Base-by-base conservation (phyloP, 129 eudicot genomes). In the Rutidosis leptorrhynchoides region DNA sequence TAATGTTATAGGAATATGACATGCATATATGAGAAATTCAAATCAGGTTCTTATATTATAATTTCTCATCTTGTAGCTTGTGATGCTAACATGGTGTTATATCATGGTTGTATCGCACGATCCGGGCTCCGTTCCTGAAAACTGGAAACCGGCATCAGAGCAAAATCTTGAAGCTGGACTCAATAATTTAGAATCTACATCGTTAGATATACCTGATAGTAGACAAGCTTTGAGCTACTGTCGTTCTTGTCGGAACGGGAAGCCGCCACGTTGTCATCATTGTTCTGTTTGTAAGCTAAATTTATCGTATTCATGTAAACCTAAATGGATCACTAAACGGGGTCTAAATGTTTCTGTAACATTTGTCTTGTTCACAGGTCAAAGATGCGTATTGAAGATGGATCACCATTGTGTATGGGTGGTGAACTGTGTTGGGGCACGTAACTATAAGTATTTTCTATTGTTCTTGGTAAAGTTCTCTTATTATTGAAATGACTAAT, bases 371-470 rank as follows among this genome's bases (percentile, higher is more conserved):
- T 58, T 42, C 79, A 74, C 80, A 90, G 97, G 97, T 78, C 83
- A 87, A 79, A 83, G 84, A 77, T 90, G 97, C 64, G 94, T 90
- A 54, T 90, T 90, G 71, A 90, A 90, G 82, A 90, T 90, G 97
- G 97, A 87, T 75, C 97, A 90, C 70, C 96, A 90, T 75, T 90
- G 96, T 68, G 83, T 90, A 69, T 90, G 97, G 97, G 93, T 87
- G 53, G 96, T 87, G 65, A 90, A 90, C 64, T 90, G 97, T 79
- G 95, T 87, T 64, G 97, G 97, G 68, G 97, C 92, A 23, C 74
- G 89, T 71, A 90, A 90, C 82, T 87, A 90, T 85, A 87, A 90
- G 60, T 90, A 71, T 67, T 90, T 90, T 73, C 84, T 90, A 64
- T 81, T 90, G 60, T 90, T 90, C 65, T 70, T 90, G 89, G 97